Percentiles rank a stretch among this genome's conserved stretches.
Evolutionary conservation across 257 asterid genomes (phyloP).

Genomic region (Paraleonurus japonicus): DNA sequence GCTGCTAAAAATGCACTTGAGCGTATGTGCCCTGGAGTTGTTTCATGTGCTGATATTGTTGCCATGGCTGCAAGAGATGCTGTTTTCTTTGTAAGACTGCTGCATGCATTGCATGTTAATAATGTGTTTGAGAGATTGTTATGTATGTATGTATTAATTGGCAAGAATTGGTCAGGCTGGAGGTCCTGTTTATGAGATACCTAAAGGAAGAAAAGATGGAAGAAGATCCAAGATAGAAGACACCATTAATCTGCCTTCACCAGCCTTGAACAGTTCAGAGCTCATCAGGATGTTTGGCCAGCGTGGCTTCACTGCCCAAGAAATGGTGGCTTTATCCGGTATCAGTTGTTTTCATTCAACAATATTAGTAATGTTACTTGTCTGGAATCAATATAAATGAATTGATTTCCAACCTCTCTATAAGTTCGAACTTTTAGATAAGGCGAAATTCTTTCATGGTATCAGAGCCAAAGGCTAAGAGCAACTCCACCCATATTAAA

Average conservation of each 20-base stretch:
- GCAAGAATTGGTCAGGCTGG: too few species aligned
- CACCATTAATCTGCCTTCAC: conserved; percentile 83
- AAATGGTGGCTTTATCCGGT: conserved; percentile 93
- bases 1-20: conserved; percentile 70
- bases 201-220: conserved; percentile 88
- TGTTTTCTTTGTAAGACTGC: conserved; percentile 70
- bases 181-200: conserved; percentile 79
- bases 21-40: conserved; percentile 76
- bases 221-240: conserved; percentile 75
- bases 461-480: too few species aligned
- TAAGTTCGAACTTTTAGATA: too few species aligned
- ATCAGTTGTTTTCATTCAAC: too few species aligned
- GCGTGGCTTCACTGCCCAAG: conserved; percentile 77
- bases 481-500: too few species aligned
- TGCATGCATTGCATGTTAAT: too few species aligned
- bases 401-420: too few species aligned
- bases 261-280: conserved; percentile 67
- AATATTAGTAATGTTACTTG: too few species aligned
- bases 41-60: conserved; percentile 90
- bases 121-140: too few species aligned
- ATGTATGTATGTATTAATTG: too few species aligned
- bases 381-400: too few species aligned
- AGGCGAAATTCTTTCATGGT: too few species aligned
- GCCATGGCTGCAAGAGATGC: conserved; percentile 95
- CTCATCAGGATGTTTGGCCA: conserved; percentile 61